Conservation (phyloP, 2,329 filamentous ascomycete species). For the Diaporthe sp. region DNA sequence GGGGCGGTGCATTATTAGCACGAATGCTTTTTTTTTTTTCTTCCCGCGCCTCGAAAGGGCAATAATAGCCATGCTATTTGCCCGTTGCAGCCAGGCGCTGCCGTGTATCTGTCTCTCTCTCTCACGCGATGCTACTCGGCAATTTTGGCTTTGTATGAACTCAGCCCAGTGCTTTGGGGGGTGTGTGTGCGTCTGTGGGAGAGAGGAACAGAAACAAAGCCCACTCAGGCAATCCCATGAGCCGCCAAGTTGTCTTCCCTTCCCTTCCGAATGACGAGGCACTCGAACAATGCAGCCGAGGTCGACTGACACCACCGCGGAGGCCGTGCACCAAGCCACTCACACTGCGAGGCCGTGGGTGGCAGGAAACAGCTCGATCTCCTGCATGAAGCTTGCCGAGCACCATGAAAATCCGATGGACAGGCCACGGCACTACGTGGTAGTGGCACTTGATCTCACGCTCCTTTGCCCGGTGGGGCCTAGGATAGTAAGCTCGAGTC, state of each 20-base stretch:
- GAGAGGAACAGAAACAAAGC: neutral
- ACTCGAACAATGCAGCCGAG: neutral
- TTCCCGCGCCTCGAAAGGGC: neutral
- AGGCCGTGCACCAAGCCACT: conserved; percentile 1
- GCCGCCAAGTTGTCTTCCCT: neutral
- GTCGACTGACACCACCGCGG: conserved; percentile 6
- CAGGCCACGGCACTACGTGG: conserved; percentile 9
- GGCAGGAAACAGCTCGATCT: conserved; percentile 18
- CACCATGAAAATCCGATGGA: conserved; percentile 18
- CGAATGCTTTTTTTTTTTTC: neutral
- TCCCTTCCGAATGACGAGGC: neutral
- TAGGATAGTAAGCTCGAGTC: neutral
- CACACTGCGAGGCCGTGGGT: neutral
- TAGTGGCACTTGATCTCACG: conserved; percentile 2
- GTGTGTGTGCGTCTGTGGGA: neutral
- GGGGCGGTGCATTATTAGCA: conserved; percentile 2
- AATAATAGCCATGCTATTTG: conserved; percentile 19
- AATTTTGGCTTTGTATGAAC: neutral
- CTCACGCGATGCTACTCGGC: conserved; percentile 15
- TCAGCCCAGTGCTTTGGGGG: neutral
- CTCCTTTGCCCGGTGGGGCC: neutral
- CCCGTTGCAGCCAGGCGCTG: conserved; percentile 4
- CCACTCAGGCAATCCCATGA: conserved; percentile 4
- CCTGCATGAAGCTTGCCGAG: conserved; percentile 27
- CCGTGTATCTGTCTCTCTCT: neutral